phyloP scores from a whole-genome alignment of 768 basidiomycete species.

The Tylopilus intermedius region DNA sequence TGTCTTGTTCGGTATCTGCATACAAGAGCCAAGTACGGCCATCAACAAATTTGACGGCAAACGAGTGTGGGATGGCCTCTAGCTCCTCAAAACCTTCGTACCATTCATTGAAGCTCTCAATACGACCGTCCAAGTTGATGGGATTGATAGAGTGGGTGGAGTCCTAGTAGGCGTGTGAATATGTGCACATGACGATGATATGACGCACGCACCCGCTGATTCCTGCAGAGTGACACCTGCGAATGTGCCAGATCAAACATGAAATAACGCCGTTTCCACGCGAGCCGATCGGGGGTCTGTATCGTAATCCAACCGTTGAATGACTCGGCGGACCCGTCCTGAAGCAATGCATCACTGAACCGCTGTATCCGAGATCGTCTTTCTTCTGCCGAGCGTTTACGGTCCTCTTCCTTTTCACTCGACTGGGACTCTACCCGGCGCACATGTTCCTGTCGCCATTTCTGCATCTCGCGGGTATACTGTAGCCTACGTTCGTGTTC shows the following conservation, averaged over 20 bases:
- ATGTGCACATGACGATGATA: background rate
- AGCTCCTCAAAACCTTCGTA: conserved; percentile 65
- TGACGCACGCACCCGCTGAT: conserved; percentile 40
- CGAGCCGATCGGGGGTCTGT: conserved; percentile 47
- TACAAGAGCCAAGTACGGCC: conserved; percentile 53
- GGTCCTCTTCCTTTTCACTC: conserved; percentile 40
- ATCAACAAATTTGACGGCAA: conserved; percentile 58
- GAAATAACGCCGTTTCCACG: conserved; percentile 65
- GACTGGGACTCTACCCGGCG: conserved; percentile 41
- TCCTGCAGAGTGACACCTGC: conserved; percentile 45
- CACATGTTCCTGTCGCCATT: conserved; percentile 49
- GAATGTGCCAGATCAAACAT: conserved; percentile 44
- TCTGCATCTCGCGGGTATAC: conserved; percentile 46
- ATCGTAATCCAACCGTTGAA: conserved; percentile 59
- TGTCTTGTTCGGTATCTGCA: conserved; percentile 59
- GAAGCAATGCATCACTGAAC: conserved; percentile 43
- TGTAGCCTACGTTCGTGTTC: conserved; percentile 48
- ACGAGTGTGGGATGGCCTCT: conserved; percentile 60
- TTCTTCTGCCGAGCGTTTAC: conserved; percentile 36
- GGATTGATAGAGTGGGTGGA: conserved; percentile 26
- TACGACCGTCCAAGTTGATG: conserved; percentile 42
- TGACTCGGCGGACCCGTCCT: conserved; percentile 36
- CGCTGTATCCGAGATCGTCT: conserved; percentile 38
- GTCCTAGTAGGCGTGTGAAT: conserved; percentile 24
- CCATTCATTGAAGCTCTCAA: conserved; percentile 54